Conservation (phyloP, 371 early-diverging fungal species). For the Zychaea mexicana region DNA sequence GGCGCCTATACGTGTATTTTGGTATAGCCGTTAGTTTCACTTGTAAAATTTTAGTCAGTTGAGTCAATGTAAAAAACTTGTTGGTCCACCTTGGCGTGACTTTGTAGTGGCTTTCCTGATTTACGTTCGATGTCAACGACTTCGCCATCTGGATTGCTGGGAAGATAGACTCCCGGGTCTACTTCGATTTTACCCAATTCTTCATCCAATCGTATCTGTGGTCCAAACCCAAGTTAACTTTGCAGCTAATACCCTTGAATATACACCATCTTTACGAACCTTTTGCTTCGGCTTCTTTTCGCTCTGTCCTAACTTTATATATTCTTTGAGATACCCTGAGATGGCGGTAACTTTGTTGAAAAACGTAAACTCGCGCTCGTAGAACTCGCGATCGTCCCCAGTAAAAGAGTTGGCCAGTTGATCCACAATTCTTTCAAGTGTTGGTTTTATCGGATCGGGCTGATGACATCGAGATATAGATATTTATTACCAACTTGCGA, state of each 20-base stretch:
- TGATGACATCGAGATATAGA: too few relatives aligned
- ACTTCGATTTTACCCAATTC: conserved; percentile 94
- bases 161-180: conserved; percentile 97
- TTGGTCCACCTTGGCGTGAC: conserved; percentile 92
- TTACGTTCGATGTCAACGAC: conserved; percentile 95
- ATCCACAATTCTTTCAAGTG: conserved; percentile 84
- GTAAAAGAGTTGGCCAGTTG: conserved; percentile 78
- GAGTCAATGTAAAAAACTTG: not conserved
- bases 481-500: too few relatives aligned
- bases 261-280: conserved; percentile 25
- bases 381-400: conserved; percentile 86
- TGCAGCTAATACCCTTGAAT: not conserved
- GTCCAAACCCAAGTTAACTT: conserved; percentile 23
- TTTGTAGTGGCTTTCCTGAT: conserved; percentile 96
- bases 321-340: conserved; percentile 96
- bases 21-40: too few relatives aligned
- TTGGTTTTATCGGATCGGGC: conserved; percentile 85
- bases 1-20: too few relatives aligned
- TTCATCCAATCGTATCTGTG: conserved; percentile 91
- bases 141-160: conserved; percentile 95
- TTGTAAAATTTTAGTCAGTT: too few relatives aligned
- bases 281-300: conserved; percentile 89
- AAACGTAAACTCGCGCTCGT: conserved; percentile 94
- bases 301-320: conserved; percentile 87
- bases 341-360: conserved; percentile 96